Percentiles rank a stretch among this genome's conserved stretches.
Evolutionary conservation across 495 filamentous ascomycete genomes (phyloP).

Genomic region (Pyrenopolyporus hunteri): DNA sequence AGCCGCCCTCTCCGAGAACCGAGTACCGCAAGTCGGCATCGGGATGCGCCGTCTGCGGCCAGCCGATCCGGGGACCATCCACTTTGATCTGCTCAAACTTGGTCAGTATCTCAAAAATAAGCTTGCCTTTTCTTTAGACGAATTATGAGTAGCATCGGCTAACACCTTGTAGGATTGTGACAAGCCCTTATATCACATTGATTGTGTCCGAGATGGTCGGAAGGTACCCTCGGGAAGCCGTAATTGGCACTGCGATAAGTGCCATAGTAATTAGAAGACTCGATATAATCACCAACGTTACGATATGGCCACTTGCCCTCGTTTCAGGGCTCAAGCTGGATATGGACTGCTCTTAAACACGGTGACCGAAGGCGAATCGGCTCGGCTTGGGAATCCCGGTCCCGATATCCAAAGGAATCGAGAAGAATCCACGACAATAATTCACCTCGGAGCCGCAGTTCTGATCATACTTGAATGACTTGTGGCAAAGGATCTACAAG

Average conservation of each 20-base stretch:
- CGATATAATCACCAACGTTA: neutral
- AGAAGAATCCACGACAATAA: slow-evolving; percentile 6
- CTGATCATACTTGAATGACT: neutral
- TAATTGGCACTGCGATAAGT: slow-evolving; percentile 42
- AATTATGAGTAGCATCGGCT: slow-evolving; percentile 2
- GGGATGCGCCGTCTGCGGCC: slow-evolving; percentile 49
- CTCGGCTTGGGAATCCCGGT: neutral
- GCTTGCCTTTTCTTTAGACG: neutral
- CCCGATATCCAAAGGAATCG: neutral
- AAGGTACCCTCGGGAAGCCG: slow-evolving; percentile 30
- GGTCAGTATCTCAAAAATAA: slow-evolving; percentile 39
- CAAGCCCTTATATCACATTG: slow-evolving; percentile 39
- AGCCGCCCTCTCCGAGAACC: slow-evolving; percentile 37
- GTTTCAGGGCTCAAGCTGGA: neutral
- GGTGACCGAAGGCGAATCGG: neutral
- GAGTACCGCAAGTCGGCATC: slow-evolving; percentile 41
- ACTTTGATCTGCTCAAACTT: slow-evolving; percentile 52
- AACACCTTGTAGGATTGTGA: slow-evolving; percentile 46
- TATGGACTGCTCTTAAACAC: neutral
- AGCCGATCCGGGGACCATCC: slow-evolving; percentile 45
- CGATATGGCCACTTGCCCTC: neutral
- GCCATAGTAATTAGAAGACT: slow-evolving; percentile 6
- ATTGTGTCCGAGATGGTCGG: slow-evolving; percentile 33
- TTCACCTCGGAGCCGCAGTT: neutral
- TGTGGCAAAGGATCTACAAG: slow-evolving; percentile 1